These are phyloP conservation scores for Pseudozyma flocculosa DNA, from an alignment of 1,284 basidiomycete genomes.

Conservation along the genomic window DNA sequence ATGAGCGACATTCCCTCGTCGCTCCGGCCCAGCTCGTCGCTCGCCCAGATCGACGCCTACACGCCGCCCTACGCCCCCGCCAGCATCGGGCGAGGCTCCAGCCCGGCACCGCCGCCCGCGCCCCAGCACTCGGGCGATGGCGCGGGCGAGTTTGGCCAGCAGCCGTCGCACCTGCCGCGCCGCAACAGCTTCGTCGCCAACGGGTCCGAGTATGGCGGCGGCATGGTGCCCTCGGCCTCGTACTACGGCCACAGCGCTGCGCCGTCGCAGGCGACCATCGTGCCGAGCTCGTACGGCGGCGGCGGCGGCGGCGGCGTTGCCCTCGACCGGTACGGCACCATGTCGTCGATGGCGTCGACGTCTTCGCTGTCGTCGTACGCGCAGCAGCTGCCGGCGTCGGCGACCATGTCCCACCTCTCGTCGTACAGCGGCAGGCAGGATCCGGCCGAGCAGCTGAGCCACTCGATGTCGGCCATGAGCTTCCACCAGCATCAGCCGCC, in stretches of 20 bases:
- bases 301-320: conserved; percentile 3
- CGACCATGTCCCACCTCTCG: background rate
- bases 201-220: conserved; percentile 15
- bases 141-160: conserved; percentile 1
- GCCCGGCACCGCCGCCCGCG: conserved; percentile 32
- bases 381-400: conserved; percentile 20
- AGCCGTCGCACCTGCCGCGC: too few species aligned
- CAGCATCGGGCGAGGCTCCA: conserved; percentile 33
- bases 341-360: conserved; percentile 14
- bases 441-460: conserved; percentile 19
- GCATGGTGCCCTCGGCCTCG: conserved; percentile 19
- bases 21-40: conserved; percentile 45
- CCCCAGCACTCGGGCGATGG: conserved; percentile 4
- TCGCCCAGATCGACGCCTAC: conserved; percentile 48
- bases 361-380: conserved; percentile 11
- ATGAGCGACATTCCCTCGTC: conserved; percentile 38
- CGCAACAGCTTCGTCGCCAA: conserved; percentile 19
- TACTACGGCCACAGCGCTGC: conserved; percentile 31
- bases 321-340: conserved; percentile 27
- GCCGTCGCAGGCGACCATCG: conserved; percentile 21
- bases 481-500: conserved; percentile 16
- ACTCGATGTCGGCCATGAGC: conserved; percentile 31
- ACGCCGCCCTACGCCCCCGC: conserved; percentile 50
- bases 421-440: conserved; percentile 2
- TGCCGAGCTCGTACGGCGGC: conserved; percentile 3